Conservation (phyloP, 2,329 filamentous ascomycete genomes). For the Phialocephala subalpina region DNA sequence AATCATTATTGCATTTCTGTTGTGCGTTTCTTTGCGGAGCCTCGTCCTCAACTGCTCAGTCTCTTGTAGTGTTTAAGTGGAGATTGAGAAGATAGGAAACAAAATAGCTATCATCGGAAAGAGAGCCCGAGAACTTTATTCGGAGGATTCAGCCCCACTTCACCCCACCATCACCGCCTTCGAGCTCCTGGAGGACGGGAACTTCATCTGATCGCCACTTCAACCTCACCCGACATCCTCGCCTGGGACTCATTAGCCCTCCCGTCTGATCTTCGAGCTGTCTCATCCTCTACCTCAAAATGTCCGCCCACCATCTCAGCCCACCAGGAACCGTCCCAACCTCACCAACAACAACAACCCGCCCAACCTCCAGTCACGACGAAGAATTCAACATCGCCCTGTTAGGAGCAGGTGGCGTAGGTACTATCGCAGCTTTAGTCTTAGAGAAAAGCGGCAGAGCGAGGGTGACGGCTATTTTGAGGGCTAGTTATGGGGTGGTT, state of each 20-base stretch:
- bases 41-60: not conserved
- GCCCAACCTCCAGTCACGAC: conserved; percentile 12
- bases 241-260: not conserved
- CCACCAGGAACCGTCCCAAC: conserved; percentile 4
- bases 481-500: conserved; percentile 33
- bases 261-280: not conserved
- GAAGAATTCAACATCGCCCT: conserved; percentile 35
- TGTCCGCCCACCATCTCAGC: conserved; percentile 17
- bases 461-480: conserved; percentile 33
- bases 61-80: not conserved
- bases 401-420: conserved; percentile 35
- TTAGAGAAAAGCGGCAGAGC: conserved; percentile 33
- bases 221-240: not conserved
- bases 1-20: not conserved
- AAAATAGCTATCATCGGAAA: too few relatives aligned
- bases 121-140: not conserved
- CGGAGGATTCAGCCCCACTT: not conserved
- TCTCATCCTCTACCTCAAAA: not conserved
- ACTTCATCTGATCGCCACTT: not conserved
- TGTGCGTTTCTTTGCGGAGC: not conserved
- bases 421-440: conserved; percentile 33
- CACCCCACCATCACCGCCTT: not conserved
- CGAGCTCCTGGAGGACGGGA: not conserved
- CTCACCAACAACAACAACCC: conserved; percentile 3
- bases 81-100: not conserved